These are phyloP conservation scores for Halocafeteria seosinensis DNA, from an alignment of 108 stramenopile genomes.

Conservation along the genomic window DNA sequence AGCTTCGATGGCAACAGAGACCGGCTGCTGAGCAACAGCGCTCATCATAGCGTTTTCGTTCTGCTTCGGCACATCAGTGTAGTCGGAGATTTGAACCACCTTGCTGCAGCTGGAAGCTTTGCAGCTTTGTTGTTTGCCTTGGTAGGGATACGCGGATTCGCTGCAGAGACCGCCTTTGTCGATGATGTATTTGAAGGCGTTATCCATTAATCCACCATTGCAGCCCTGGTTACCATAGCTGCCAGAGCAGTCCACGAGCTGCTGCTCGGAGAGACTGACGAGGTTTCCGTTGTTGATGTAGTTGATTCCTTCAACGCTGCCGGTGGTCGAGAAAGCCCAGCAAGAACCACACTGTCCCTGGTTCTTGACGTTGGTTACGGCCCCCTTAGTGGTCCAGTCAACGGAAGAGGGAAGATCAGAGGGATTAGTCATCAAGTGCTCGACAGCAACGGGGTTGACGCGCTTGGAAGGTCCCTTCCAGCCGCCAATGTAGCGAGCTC, in stretches of 20 bases:
- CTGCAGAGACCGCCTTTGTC: slow-evolving; percentile 55
- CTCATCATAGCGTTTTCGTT: slow-evolving; percentile 46
- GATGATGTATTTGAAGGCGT: slow-evolving; percentile 70
- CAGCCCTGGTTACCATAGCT: slow-evolving; percentile 53
- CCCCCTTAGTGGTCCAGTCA: slow-evolving; percentile 61
- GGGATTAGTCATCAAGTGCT: not conserved
- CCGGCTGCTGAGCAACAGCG: slow-evolving; percentile 40
- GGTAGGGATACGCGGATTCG: slow-evolving; percentile 75
- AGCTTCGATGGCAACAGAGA: slow-evolving; percentile 30
- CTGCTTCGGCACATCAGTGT: slow-evolving; percentile 52
- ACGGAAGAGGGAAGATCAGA: slow-evolving; percentile 19
- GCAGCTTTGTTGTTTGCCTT: slow-evolving; percentile 32
- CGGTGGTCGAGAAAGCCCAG: slow-evolving; percentile 87
- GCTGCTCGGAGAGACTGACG: slow-evolving; percentile 64
- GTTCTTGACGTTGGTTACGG: slow-evolving; percentile 69
- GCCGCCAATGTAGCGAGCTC: slow-evolving; percentile 37
- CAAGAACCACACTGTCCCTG: slow-evolving; percentile 72
- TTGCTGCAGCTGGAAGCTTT: slow-evolving; percentile 37
- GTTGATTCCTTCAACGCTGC: slow-evolving; percentile 72
- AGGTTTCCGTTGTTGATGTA: slow-evolving; percentile 50
- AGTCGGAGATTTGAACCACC: slow-evolving; percentile 47
- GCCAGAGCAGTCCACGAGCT: slow-evolving; percentile 77
- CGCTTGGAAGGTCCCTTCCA: not conserved
- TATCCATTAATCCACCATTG: slow-evolving; percentile 84
- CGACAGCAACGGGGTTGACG: slow-evolving; percentile 5